phyloP scores from a whole-genome alignment of 176 grass and related monocot genomes.

The Carex cristatella region DNA sequence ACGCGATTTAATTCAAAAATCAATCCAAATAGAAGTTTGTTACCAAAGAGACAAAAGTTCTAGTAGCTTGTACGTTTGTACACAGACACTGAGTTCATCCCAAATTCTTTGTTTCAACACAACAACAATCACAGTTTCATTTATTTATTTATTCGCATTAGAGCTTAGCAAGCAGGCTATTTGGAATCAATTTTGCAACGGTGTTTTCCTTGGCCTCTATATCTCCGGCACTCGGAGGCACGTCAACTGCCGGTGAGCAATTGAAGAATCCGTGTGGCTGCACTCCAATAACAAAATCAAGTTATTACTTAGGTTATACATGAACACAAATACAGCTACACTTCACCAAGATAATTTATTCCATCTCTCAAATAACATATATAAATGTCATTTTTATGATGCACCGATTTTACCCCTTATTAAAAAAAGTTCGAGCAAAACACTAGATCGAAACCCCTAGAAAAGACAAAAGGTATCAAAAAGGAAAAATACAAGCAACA shows the following conservation, averaged over 20 bases:
- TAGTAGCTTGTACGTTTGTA: not conserved
- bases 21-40: not conserved
- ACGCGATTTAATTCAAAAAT: not conserved
- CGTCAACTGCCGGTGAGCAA: constrained; percentile 85
- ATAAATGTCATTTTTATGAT: not conserved
- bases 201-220: constrained; percentile 65
- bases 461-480: not conserved
- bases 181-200: constrained; percentile 69
- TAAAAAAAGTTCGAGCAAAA: no score
- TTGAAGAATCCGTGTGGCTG: constrained; percentile 99
- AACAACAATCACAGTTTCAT: constrained; percentile 5
- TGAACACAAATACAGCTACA: not conserved
- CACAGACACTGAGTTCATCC: not conserved
- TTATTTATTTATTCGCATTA: constrained; percentile 27
- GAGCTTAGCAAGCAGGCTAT: constrained; percentile 66
- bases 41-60: not conserved
- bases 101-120: not conserved
- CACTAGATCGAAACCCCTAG: no score
- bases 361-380: not conserved
- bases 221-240: constrained; percentile 61
- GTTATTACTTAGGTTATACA: not conserved
- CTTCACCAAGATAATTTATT: not conserved
- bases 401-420: no score
- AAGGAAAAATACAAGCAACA: not conserved
- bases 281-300: constrained; percentile 10